Conservation (phyloP, 2,329 filamentous ascomycete species). For the Hansfordia pulvinata region DNA sequence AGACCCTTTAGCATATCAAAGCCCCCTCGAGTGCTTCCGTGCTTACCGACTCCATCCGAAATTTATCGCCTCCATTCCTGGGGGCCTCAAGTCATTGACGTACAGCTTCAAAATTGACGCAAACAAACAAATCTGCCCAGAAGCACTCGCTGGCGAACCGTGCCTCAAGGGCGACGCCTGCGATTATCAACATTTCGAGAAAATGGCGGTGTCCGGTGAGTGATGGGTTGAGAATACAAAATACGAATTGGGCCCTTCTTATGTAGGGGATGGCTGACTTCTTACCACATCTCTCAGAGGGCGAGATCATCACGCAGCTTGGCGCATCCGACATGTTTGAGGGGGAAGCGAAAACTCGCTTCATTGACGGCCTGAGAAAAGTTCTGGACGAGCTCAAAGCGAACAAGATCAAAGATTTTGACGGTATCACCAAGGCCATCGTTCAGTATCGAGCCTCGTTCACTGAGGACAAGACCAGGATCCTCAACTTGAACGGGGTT, state of each 20-base stretch:
- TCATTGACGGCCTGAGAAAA: slow-evolving; percentile 47
- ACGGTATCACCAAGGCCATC: slow-evolving; percentile 52
- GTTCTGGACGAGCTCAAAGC: slow-evolving; percentile 46
- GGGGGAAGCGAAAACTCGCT: slow-evolving; percentile 45
- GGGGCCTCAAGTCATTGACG: slow-evolving; percentile 78
- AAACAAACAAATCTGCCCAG: slow-evolving; percentile 60
- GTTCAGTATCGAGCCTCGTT: slow-evolving; percentile 53
- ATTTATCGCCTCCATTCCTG: slow-evolving; percentile 54
- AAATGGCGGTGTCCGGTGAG: slow-evolving; percentile 64
- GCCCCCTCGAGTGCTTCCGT: slow-evolving; percentile 69
- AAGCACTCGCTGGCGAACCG: slow-evolving; percentile 53
- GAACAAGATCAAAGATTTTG: slow-evolving; percentile 50
- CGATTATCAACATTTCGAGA: slow-evolving; percentile 64
- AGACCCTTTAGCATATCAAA: slow-evolving; percentile 72
- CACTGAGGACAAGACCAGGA: slow-evolving; percentile 47
- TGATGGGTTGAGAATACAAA: too few relatives aligned
- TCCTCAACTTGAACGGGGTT: slow-evolving; percentile 42
- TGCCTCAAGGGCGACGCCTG: slow-evolving; percentile 64
- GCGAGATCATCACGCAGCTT: slow-evolving; percentile 59
- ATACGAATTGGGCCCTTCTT: slow-evolving; percentile 7
- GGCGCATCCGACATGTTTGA: slow-evolving; percentile 52
- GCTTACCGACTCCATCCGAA: slow-evolving; percentile 82
- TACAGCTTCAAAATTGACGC: slow-evolving; percentile 86
- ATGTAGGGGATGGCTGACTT: slow-evolving; percentile 32
- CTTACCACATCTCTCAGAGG: slow-evolving; percentile 38